phyloP scores from a whole-genome alignment of 2,329 filamentous ascomycete genomes.

The Chrysosporium keratinophilum region DNA sequence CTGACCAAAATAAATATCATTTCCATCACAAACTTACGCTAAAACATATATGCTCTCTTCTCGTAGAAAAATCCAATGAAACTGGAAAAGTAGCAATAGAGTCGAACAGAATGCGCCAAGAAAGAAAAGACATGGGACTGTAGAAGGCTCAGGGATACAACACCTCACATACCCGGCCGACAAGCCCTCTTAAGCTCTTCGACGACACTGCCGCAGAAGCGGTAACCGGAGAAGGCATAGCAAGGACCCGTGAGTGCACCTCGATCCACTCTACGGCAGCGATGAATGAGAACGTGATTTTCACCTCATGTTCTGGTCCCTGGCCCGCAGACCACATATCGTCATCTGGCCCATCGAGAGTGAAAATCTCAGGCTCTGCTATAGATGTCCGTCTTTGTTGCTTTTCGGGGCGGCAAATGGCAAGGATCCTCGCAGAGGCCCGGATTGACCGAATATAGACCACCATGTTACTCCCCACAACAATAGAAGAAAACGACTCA shows the following conservation, averaged over 20 bases:
- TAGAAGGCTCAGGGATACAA: constrained; percentile 13
- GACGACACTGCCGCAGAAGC: constrained; percentile 26
- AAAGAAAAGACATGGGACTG: background rate
- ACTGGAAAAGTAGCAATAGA: background rate
- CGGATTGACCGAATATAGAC: constrained; percentile 82
- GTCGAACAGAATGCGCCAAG: background rate
- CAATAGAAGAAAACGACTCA: constrained; percentile 40
- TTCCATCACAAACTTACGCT: no score
- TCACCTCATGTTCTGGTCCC: constrained; percentile 21
- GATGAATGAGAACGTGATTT: constrained; percentile 48
- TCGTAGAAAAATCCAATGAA: background rate
- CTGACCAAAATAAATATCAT: no score
- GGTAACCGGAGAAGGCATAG: constrained; percentile 49
- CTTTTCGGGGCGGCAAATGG: constrained; percentile 35
- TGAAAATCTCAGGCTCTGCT: constrained; percentile 35
- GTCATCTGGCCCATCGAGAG: constrained; percentile 32
- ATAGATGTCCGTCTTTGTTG: constrained; percentile 20
- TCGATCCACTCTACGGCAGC: constrained; percentile 49
- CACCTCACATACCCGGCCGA: constrained; percentile 40
- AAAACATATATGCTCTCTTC: no score
- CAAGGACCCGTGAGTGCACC: constrained; percentile 46
- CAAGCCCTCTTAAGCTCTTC: constrained; percentile 50
- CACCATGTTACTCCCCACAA: constrained; percentile 51
- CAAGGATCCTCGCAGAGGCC: constrained; percentile 63
- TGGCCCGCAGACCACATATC: background rate